Percentiles rank a stretch among this genome's conserved stretches.
Conservation (phyloP, 2,329 filamentous ascomycete genomes). For the Phialocephala subalpina region DNA sequence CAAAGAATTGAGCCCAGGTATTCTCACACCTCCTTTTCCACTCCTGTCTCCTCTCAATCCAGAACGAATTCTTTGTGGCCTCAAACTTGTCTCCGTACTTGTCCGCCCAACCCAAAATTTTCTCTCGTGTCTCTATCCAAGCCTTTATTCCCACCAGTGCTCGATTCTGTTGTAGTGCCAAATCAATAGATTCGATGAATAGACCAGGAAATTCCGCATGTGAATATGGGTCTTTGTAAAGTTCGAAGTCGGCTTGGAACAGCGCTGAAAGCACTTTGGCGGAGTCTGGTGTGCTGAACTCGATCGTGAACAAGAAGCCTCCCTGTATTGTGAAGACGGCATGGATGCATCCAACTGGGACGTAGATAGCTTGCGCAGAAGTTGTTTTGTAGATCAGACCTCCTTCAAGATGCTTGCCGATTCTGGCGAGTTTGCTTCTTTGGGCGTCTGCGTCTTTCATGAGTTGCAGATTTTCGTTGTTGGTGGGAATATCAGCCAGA, state of each 20-base stretch:
- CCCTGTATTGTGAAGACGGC: slow-evolving; percentile 25
- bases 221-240: not conserved
- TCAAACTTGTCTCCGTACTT: too few species aligned
- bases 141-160: not conserved
- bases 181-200: slow-evolving; percentile 2
- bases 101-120: slow-evolving; percentile 6
- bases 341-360: slow-evolving; percentile 29
- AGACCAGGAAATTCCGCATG: slow-evolving; percentile 1
- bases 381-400: slow-evolving; percentile 24
- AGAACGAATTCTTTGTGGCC: too few species aligned
- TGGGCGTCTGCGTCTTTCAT: slow-evolving; percentile 19
- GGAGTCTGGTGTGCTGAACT: slow-evolving; percentile 27
- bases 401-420: slow-evolving; percentile 25
- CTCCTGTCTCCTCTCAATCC: not conserved
- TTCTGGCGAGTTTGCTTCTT: slow-evolving; percentile 17
- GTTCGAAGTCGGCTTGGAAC: slow-evolving; percentile 8
- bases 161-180: slow-evolving; percentile 6
- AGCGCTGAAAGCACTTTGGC: slow-evolving; percentile 10
- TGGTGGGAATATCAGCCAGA: slow-evolving; percentile 29
- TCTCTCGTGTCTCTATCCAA: slow-evolving; percentile 10
- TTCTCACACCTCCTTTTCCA: slow-evolving; percentile 3
- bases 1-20: slow-evolving; percentile 11
- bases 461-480: slow-evolving; percentile 25
- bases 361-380: slow-evolving; percentile 25
- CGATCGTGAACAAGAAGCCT: slow-evolving; percentile 25